These are phyloP conservation scores for Actinomortierella wolfii DNA, from an alignment of 371 early-diverging fungal species.

Conservation along the genomic window DNA sequence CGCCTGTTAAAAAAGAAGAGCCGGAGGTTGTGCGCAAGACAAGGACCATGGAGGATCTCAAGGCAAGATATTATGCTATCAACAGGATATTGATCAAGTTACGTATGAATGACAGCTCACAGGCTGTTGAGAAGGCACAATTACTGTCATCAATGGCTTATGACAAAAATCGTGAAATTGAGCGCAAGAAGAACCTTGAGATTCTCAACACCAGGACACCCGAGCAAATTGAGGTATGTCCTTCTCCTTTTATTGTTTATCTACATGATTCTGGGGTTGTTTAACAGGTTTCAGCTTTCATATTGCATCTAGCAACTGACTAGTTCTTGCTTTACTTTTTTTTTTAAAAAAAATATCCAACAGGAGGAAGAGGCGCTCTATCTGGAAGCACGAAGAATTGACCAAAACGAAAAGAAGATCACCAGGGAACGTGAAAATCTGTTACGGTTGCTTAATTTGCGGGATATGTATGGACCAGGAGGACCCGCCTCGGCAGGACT, in stretches of 20 bases:
- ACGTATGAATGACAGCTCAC: conserved; percentile 33
- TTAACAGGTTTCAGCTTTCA: not conserved
- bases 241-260: too few species aligned
- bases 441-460: conserved; percentile 61
- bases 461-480: conserved; percentile 54
- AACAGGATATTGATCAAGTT: conserved; percentile 19
- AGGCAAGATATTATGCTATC: conserved; percentile 20
- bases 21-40: conserved; percentile 23
- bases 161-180: conserved; percentile 60
- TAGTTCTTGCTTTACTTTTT: conserved; percentile 1
- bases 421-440: conserved; percentile 76
- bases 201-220: conserved; percentile 71
- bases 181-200: conserved; percentile 79
- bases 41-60: conserved; percentile 52
- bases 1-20: not conserved
- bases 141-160: conserved; percentile 33
- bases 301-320: not conserved
- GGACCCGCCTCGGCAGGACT: conserved; percentile 43
- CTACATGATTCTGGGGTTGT: not conserved
- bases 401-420: conserved; percentile 74
- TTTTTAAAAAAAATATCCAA: not conserved
- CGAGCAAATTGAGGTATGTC: conserved; percentile 70
- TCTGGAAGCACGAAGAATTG: conserved; percentile 77
- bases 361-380: conserved; percentile 81
- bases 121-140: conserved; percentile 39